Conservation (phyloP, 2,329 filamentous ascomycete genomes). For the Nannizzia gypsea region DNA sequence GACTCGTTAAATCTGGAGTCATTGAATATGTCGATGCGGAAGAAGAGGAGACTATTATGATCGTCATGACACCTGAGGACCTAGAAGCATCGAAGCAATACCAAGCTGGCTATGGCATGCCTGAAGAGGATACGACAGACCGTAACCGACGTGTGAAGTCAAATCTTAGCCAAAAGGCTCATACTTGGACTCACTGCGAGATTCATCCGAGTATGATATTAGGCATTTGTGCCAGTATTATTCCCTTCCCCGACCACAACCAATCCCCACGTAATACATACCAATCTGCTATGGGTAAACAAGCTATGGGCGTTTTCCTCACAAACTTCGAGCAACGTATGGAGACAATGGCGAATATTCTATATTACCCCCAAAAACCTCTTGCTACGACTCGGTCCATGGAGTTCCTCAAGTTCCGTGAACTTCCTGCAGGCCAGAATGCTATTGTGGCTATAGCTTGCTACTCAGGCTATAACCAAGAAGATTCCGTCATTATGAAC, state of each 20-base stretch:
- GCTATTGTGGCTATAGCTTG: conserved; percentile 95
- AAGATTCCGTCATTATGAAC: conserved; percentile 99
- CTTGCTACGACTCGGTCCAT: conserved; percentile 92
- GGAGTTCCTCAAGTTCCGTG: conserved; percentile 97
- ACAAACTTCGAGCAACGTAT: conserved; percentile 95
- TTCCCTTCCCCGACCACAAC: conserved; percentile 98
- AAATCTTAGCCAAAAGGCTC: conserved; percentile 71
- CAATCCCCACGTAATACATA: conserved; percentile 97
- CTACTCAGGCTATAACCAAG: conserved; percentile 98
- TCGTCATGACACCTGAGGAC: conserved; percentile 96
- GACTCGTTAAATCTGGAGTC: conserved; percentile 68
- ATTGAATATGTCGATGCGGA: conserved; percentile 96
- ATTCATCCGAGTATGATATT: conserved; percentile 99
- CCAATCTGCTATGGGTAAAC: conserved; percentile 99
- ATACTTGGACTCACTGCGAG: conserved; percentile 95
- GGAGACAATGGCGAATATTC: conserved; percentile 99
- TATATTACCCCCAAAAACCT: conserved; percentile 98
- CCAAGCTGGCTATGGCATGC: conserved; percentile 51
- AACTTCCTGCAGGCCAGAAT: conserved; percentile 92
- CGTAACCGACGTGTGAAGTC: conserved; percentile 81
- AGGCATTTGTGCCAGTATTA: conserved; percentile 96
- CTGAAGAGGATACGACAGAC: conserved; percentile 54
- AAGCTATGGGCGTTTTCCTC: conserved; percentile 98
- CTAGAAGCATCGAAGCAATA: conserved; percentile 64
- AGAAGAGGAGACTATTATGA: conserved; percentile 98